Evolutionary conservation across 306 rosid genomes (phyloP), one percentile per base, ranked within the genome.

Genomic region (Herpetospermum pedunculosum): DNA sequence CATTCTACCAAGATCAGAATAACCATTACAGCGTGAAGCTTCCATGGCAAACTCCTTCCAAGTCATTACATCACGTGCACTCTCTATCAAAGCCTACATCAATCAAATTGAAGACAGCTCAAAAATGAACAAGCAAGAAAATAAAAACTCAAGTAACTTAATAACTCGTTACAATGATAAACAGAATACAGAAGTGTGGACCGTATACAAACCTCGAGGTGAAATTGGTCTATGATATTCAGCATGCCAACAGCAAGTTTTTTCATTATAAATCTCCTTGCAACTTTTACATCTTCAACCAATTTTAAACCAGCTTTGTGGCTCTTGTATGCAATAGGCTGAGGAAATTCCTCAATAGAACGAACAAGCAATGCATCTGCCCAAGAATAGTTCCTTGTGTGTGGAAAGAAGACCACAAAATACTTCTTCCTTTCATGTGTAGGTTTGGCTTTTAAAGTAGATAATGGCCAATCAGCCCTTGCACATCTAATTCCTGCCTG

Each of bases 1-100:
- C 92, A 95, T 89, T 84, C 86, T 89, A 79, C 99, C 97, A 71
- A 91, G 88, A 79, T 88, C 95, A 49, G 88, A 85, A 89, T 95
- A 95, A 76, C 88, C 92, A 64, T 73, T 79, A 76, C 89, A 87
- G 54, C 72, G 87, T 81, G 99, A 94, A 82, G 95, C 96, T 87
- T 87, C 96, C 91, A 87, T 89, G 37, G 99, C 97, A 41, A 89
- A 89, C 76, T 84, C 97, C 84, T 89, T 95, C 99, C 97, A 95
- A 34, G 82, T 82, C 48, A 50, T 73, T 82, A 89, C 91, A 69
- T 91, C 87, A 3, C 96, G 95, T 48, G 91, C 89, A 82, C 84
- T 82, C 80, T 91, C 97, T 73, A 77, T 78, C 82, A 94, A 81
- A 49, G 95, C 99, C 99, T 94, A 75, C 76, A 81, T 50, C 74